A percentile compares a stretch with the other conserved stretches of the same genome.
These are phyloP conservation scores for Discostella stelligeroides DNA, from an alignment of 108 stramenopile genomes.

Conservation along the genomic window DNA sequence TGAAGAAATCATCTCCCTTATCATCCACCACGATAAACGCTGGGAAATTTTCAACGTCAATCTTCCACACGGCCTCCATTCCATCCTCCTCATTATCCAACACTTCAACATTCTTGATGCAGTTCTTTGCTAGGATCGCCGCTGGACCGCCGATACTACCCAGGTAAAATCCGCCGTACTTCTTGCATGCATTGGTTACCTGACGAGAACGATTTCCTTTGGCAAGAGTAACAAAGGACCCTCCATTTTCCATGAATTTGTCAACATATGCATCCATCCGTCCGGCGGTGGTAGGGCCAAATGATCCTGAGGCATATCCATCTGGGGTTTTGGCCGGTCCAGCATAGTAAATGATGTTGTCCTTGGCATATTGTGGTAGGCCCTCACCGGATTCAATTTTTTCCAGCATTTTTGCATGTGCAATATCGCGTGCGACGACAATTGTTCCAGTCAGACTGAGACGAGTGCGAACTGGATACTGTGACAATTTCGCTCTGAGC, in stretches of 20 bases:
- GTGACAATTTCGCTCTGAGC: constrained; percentile 75
- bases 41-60: constrained; percentile 95
- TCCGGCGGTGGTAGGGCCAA: constrained; percentile 98
- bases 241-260: constrained; percentile 92
- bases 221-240: constrained; percentile 91
- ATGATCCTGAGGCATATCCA: constrained; percentile 93
- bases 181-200: constrained; percentile 95
- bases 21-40: constrained; percentile 98
- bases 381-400: constrained; percentile 92
- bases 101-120: constrained; percentile 95
- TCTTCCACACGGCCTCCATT: constrained; percentile 99
- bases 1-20: constrained; percentile 96
- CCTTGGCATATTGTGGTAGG: constrained; percentile 94
- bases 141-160: constrained; percentile 97
- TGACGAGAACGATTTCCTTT: constrained; percentile 93
- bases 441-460: constrained; percentile 91
- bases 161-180: constrained; percentile 95
- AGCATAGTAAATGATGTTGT: constrained; percentile 96
- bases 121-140: constrained; percentile 95
- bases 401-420: constrained; percentile 95
- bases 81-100: constrained; percentile 97
- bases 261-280: constrained; percentile 97
- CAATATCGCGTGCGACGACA: constrained; percentile 96
- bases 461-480: constrained; percentile 88
- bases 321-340: constrained; percentile 97